Conservation (phyloP, 345 rosid species). For the Linum usitatissimum region DNA sequence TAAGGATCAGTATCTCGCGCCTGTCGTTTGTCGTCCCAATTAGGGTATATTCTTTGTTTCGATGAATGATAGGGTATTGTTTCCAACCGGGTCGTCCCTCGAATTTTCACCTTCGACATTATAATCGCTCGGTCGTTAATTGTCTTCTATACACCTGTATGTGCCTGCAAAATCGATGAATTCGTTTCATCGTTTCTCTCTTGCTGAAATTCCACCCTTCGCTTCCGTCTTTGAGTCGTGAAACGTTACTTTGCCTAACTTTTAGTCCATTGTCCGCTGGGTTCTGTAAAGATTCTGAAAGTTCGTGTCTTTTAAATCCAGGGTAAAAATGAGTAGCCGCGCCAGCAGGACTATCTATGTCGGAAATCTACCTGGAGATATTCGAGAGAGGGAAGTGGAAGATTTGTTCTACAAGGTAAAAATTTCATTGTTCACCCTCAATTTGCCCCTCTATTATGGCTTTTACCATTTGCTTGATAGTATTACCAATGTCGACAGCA, state of each 20-base stretch:
- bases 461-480: background rate
- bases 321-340: constrained; percentile 59
- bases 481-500: background rate
- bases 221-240: background rate
- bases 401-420: constrained; percentile 83
- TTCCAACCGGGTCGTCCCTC: background rate
- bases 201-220: background rate
- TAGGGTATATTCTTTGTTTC: no score
- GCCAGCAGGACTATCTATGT: constrained; percentile 82
- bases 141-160: background rate
- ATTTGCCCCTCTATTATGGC: background rate
- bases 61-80: no score
- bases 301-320: constrained; percentile 8
- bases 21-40: background rate
- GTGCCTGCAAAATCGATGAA: background rate
- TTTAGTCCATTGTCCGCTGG: background rate
- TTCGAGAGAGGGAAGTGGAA: constrained; percentile 76
- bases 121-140: background rate
- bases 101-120: background rate
- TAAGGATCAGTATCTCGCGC: background rate
- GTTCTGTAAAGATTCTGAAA: background rate
- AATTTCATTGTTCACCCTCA: no score
- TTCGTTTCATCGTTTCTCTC: background rate
- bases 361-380: constrained; percentile 93
- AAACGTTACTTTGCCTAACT: background rate